Evolutionary conservation across 768 basidiomycete species (phyloP), one percentile per base, ranked within the genome.

Genomic region (Multifurca ochricompacta): DNA sequence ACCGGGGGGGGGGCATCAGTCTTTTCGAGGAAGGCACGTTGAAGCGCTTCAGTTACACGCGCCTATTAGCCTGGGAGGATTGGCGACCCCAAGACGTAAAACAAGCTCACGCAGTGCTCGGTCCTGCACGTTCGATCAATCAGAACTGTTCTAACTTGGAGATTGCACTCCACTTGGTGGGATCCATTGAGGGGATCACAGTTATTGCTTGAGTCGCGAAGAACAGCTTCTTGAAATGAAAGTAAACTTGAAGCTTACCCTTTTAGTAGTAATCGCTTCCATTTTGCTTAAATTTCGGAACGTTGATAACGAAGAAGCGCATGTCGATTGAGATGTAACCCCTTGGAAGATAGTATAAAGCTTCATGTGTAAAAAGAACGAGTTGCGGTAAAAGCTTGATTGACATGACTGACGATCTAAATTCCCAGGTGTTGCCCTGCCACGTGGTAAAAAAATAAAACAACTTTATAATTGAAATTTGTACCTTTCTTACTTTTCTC

Each of bases 351-450:
- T 31, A 42, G 10, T 28, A 18, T 28, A 28, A 27, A n/a, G 16
- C 25, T 45, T 45, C 43, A 18, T 30, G 44, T 18, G n/a, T n/a
- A 31, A 45, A 39, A 31, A 45, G 28, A 19, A 45, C 18, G n/a
- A 31, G 44, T 45, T 31, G 44, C 44, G 30, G 11, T 28, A 45
- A 45, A 45, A 45, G 44, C 44, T 45, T 45, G 44, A 45, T 45
- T 45, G 44, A 45, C 44, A n/a, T 19, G 30, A 39, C 37, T 16
- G 37, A 10, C 44, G 44, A 31, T 45, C 44, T 11, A 31, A n/a
- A n/a, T n/a, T n/a, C n/a, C n/a, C n/a, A n/a, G n/a, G n/a, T n/a
- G n/a, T n/a, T n/a, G n/a, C n/a, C n/a, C n/a, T 31, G 11, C n/a
- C 41, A 42, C 41, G 41, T 42, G 41, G 6, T 25, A 13, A 16